These are phyloP conservation scores for Taphrina populina DNA, from an alignment of 1,139 yeast genomes.

Conservation along the genomic window DNA sequence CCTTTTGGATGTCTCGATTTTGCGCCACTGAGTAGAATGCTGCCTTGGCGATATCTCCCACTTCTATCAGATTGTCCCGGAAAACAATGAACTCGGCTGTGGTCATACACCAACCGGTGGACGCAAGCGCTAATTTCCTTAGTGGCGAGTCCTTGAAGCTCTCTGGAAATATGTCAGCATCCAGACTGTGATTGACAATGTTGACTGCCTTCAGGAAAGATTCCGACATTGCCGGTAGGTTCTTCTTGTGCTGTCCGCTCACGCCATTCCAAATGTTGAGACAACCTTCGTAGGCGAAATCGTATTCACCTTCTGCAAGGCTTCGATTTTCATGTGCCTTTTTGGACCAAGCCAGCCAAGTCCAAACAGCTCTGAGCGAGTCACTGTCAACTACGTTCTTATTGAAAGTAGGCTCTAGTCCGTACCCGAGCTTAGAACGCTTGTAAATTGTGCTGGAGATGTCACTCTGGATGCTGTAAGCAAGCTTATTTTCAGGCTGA, in stretches of 20 bases:
- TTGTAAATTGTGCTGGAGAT: slow-evolving; percentile 57
- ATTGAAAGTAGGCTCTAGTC: slow-evolving; percentile 65
- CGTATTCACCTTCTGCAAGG: slow-evolving; percentile 66
- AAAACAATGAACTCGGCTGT: slow-evolving; percentile 72
- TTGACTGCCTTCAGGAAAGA: slow-evolving; percentile 24
- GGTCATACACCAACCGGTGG: slow-evolving; percentile 90
- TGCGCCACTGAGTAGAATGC: slow-evolving; percentile 94
- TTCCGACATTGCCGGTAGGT: slow-evolving; percentile 22
- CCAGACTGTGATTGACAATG: slow-evolving; percentile 38
- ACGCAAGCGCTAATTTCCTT: slow-evolving; percentile 74
- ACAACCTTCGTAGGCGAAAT: slow-evolving; percentile 85
- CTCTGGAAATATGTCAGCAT: slow-evolving; percentile 40
- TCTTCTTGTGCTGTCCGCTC: slow-evolving; percentile 39
- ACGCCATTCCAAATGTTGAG: slow-evolving; percentile 86
- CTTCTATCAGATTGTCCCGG: slow-evolving; percentile 47
- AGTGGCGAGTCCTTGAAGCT: slow-evolving; percentile 46
- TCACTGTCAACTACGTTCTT: slow-evolving; percentile 62
- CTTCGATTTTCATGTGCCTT: slow-evolving; percentile 54
- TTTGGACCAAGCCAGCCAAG: slow-evolving; percentile 67
- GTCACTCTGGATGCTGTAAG: slow-evolving; percentile 54
- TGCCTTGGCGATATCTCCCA: slow-evolving; percentile 75
- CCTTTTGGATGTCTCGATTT: slow-evolving; percentile 80
- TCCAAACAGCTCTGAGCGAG: slow-evolving; percentile 77
- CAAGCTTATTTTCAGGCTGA: slow-evolving; percentile 35
- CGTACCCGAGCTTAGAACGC: slow-evolving; percentile 73